phyloP scores from a whole-genome alignment of 306 rosid species.

The Lotus japonicus region DNA sequence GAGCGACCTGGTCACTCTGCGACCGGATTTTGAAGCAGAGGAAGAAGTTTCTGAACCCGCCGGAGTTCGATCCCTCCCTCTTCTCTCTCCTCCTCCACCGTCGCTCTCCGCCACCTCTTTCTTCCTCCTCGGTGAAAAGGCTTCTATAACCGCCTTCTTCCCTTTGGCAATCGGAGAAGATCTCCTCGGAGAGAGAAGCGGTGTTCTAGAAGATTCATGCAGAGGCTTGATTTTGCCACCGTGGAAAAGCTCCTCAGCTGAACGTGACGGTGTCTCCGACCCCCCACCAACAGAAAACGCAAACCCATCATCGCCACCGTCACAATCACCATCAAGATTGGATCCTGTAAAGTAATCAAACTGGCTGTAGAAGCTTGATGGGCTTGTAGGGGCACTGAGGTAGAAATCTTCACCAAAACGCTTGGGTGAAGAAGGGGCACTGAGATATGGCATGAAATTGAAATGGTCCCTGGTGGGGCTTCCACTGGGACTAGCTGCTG shows the following conservation, averaged over 20 bases:
- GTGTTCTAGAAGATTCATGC: conserved; percentile 8
- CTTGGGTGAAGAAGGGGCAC: conserved; percentile 54
- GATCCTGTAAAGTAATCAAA: conserved; percentile 26
- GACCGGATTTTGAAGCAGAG: conserved; percentile 29
- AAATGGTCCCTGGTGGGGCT: no score
- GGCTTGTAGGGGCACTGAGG: conserved; percentile 77
- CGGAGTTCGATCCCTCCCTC: conserved; percentile 52
- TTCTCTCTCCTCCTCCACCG: conserved; percentile 18
- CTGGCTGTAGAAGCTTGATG: conserved; percentile 43
- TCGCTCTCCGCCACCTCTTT: neutral
- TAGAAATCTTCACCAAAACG: conserved; percentile 44
- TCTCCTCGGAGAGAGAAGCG: conserved; percentile 20
- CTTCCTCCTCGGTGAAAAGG: conserved; percentile 31
- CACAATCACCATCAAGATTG: neutral
- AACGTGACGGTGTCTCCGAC: conserved; percentile 37
- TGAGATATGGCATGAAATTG: conserved; percentile 45
- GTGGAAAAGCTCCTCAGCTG: conserved; percentile 82
- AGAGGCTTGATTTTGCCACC: conserved; percentile 61
- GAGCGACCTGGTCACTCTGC: conserved; percentile 56
- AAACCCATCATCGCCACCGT: conserved; percentile 38
- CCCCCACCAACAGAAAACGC: conserved; percentile 50
- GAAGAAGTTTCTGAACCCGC: neutral
- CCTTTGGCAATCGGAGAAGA: conserved; percentile 17
- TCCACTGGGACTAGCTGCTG: no score
- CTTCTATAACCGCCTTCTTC: conserved; percentile 28